phyloP scores from a whole-genome alignment of 805 yeast genomes.

The Hanseniaspora lachancei region DNA sequence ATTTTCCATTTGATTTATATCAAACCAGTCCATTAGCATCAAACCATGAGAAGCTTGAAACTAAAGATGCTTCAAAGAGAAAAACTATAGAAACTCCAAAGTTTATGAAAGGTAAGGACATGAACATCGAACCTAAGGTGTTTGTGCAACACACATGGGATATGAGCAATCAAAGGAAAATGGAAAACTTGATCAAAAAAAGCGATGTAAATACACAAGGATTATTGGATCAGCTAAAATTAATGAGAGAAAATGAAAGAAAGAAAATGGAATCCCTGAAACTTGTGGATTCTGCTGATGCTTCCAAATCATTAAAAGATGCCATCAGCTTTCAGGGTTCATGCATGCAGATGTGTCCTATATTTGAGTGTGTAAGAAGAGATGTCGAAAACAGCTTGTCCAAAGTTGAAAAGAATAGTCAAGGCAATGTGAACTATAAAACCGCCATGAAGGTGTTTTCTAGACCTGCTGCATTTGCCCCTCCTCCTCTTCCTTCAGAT shows the following conservation, averaged over 20 bases:
- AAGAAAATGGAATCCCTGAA: slow-evolving; percentile 65
- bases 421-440: slow-evolving; percentile 42
- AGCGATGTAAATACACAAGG: slow-evolving; percentile 36
- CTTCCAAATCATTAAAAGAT: slow-evolving; percentile 67
- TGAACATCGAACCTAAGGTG: slow-evolving; percentile 24
- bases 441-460: slow-evolving; percentile 83
- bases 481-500: slow-evolving; percentile 94
- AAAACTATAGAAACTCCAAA: slow-evolving; percentile 26
- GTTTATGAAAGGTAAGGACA: slow-evolving; percentile 29
- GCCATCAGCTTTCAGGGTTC: slow-evolving; percentile 83
- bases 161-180: slow-evolving; percentile 47
- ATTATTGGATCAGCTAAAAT: slow-evolving; percentile 61
- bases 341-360: slow-evolving; percentile 90
- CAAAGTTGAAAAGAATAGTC: slow-evolving; percentile 51
- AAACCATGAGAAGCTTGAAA: neutral
- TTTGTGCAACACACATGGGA: slow-evolving; percentile 53
- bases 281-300: slow-evolving; percentile 76
- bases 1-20: neutral
- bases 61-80: neutral
- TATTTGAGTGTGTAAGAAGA: slow-evolving; percentile 79
- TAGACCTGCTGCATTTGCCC: slow-evolving; percentile 96
- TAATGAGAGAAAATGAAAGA: slow-evolving; percentile 63
- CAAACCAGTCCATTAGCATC: neutral
- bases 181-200: slow-evolving; percentile 39
- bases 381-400: slow-evolving; percentile 77